phyloP scores from a whole-genome alignment of 2,329 filamentous ascomycete genomes.

The Magnaporthiopsis rhizophila region DNA sequence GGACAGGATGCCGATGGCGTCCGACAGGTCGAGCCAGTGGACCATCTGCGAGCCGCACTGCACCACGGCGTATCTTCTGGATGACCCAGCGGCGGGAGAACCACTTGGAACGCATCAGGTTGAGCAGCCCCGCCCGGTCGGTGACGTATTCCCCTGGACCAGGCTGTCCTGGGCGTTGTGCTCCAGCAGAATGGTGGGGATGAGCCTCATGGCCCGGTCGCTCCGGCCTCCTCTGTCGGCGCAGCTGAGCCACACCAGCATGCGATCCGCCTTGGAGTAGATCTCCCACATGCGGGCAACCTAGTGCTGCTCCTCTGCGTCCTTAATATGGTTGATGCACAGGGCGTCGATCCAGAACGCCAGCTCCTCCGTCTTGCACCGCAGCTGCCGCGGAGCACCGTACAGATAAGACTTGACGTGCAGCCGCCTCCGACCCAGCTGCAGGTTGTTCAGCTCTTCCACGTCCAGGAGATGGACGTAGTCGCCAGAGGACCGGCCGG shows the following conservation, averaged over 20 bases:
- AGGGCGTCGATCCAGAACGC: slow-evolving; percentile 4
- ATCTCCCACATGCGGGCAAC: background rate
- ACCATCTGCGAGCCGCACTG: too few species aligned
- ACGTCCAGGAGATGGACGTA: background rate
- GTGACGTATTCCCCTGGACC: too few species aligned
- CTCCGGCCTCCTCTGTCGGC: too few species aligned
- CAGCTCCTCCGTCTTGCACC: slow-evolving; percentile 1
- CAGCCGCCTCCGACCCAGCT: slow-evolving; percentile 2
- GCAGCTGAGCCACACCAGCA: background rate
- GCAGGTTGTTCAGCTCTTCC: background rate
- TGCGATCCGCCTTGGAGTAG: background rate
- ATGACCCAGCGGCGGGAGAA: slow-evolving; percentile 3
- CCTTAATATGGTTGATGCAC: background rate
- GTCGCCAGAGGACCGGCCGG: background rate
- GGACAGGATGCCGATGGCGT: too few species aligned
- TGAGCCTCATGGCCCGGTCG: too few species aligned
- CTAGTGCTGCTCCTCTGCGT: background rate
- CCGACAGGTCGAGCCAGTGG: too few species aligned
- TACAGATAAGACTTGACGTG: background rate
- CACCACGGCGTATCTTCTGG: background rate
- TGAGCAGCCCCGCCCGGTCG: too few species aligned
- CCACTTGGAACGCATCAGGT: background rate
- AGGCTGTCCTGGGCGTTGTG: too few species aligned
- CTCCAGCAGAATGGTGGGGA: too few species aligned
- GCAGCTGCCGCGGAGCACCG: background rate